A percentile compares a stretch with the other conserved stretches of the same genome.
Conservation (phyloP, 495 filamentous ascomycete species). For the Haplographium delicatum region DNA sequence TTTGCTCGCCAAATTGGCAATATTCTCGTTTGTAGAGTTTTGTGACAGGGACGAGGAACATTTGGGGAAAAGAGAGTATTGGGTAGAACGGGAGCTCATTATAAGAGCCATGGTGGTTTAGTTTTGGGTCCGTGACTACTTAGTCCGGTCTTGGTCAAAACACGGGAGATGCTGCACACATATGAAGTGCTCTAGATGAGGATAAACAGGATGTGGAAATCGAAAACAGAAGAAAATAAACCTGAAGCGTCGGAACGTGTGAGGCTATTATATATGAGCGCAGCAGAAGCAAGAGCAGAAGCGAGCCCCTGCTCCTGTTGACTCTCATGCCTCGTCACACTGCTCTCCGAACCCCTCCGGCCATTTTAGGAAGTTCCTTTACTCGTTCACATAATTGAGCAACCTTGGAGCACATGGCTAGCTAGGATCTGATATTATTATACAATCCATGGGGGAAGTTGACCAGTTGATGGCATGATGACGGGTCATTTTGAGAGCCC, state of each 20-base stretch:
- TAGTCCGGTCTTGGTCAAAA: background rate
- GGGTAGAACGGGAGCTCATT: background rate
- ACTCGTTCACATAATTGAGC: background rate
- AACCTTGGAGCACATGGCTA: background rate
- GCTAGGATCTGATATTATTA: background rate
- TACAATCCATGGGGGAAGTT: background rate
- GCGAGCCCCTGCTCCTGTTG: too few species aligned
- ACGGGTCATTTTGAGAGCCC: background rate
- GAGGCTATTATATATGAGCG: background rate
- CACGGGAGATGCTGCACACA: too few species aligned
- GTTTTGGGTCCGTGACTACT: background rate
- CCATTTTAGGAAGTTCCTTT: background rate
- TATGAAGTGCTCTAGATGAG: too few species aligned
- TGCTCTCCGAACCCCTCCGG: background rate
- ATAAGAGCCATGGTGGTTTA: background rate
- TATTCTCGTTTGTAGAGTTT: background rate
- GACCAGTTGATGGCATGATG: background rate
- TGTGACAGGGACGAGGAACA: background rate
- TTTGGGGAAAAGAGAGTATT: conserved; percentile 12
- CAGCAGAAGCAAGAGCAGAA: conserved; percentile 1
- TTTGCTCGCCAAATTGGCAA: background rate
- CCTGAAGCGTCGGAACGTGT: conserved; percentile 5
- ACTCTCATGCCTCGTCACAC: background rate
- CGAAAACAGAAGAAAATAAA: conserved; percentile 6
- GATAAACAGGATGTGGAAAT: background rate